Evolutionary conservation across 192 early-diverging fungal species (phyloP).

Genomic region (Spinellus fusiger): DNA sequence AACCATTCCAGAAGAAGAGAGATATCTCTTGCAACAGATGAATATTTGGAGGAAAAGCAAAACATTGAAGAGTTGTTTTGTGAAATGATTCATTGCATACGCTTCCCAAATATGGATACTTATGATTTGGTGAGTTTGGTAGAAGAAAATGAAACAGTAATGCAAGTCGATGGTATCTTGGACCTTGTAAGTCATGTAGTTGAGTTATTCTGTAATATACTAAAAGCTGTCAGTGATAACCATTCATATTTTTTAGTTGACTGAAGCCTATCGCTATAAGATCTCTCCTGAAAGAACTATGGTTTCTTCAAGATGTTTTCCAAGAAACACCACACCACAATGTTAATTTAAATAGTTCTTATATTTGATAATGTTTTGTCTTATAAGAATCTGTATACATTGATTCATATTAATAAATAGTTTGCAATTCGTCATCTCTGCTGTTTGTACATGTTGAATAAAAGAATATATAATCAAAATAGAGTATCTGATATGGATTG

Average conservation of each 20-base stretch:
- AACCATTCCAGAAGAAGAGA: too few relatives aligned
- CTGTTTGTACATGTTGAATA: too few relatives aligned
- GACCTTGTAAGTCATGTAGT: conserved; percentile 34
- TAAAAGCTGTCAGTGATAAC: conserved; percentile 8
- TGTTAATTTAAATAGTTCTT: too few relatives aligned
- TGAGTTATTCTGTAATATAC: neutral
- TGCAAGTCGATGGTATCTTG: conserved; percentile 26
- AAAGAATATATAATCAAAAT: too few relatives aligned
- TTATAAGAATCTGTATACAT: too few relatives aligned
- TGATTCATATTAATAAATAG: too few relatives aligned
- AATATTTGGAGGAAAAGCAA: neutral
- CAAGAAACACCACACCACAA: neutral
- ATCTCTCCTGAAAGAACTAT: neutral
- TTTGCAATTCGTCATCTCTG: too few relatives aligned
- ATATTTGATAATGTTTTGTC: too few relatives aligned
- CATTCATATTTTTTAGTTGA: conserved; percentile 10
- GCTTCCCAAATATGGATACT: conserved; percentile 30
- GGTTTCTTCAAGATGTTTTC: neutral
- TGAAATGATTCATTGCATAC: conserved; percentile 26
- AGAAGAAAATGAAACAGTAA: conserved; percentile 17
- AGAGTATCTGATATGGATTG: too few relatives aligned
- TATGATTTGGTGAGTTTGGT: conserved; percentile 25
- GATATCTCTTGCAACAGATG: neutral
- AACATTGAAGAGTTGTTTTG: neutral
- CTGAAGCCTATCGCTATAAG: conserved; percentile 11